Base-by-base conservation (phyloP, 2,329 filamentous ascomycete species). In the Cyclaneusma minus region DNA sequence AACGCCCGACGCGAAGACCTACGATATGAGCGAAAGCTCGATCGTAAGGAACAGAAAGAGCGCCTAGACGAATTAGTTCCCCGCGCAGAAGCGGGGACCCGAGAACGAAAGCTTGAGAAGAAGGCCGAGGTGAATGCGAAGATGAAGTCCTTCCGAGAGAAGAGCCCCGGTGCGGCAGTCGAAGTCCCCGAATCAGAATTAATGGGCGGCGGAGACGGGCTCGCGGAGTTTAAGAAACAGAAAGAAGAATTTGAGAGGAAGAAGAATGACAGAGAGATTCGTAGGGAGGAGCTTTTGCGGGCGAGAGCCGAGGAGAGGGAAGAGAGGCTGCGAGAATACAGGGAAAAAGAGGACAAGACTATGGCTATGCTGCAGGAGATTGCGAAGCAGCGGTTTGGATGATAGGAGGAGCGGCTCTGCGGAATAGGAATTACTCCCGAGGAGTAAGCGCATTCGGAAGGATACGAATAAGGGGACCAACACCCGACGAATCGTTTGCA, bases 51-150 rank as follows among this genome's bases (percentile, higher is more conserved):
- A 4, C 77, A 87, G 41, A 77, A 75, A 35, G 75, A 78, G 29
- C 65, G 67, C 0, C 61, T 89, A 0, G 82, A 94, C 9, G 85
- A 94, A 36, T 55, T 94, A 0, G 69, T 64, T 0, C 85, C 87
- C 0, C 79, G 82, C 7, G 82, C 87, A 0, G 83, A 89, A 33
- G 58, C 84, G 0, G 84, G 85, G 0, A 80, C 79, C 1, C 72
- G 74, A 23, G 87, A 93, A 54, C 72, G 87, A 7, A 68, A 72
- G 43, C 62, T 95, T 1, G 87, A 98, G 56, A 94, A 94, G 64
- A 76, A 74, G 36, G 66, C 64, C 17, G 77, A 79, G 35, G 58
- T 67, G 4, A 77, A 78, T 16, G 73, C 76, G 5, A 70, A 75
- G 37, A 75, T 91, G 57, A 67, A 71, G 14, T 64, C 67, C 7